Evolutionary conservation across 2,329 filamentous ascomycete species (phyloP).

Genomic region (Clarireedia hainanense): DNA sequence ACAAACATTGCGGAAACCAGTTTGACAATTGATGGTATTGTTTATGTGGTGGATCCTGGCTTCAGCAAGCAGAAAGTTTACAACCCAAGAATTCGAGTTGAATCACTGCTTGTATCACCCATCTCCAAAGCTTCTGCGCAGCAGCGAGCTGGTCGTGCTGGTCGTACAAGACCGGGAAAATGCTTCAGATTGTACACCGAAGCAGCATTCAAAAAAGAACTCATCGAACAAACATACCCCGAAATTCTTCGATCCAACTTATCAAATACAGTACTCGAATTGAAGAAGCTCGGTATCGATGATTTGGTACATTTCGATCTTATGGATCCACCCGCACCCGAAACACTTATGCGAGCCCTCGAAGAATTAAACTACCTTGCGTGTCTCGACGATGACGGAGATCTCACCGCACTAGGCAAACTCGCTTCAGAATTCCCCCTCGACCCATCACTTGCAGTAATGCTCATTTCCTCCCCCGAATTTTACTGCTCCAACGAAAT

Average conservation of each 20-base stretch:
- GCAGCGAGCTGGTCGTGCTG: conserved; percentile 96
- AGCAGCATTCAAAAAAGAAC: conserved; percentile 90
- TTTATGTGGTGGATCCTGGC: conserved; percentile 97
- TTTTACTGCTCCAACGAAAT: conserved; percentile 99
- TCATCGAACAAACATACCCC: conserved; percentile 95
- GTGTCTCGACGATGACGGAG: conserved; percentile 92
- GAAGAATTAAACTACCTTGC: conserved; percentile 97
- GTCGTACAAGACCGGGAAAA: conserved; percentile 96
- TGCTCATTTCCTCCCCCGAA: conserved; percentile 95
- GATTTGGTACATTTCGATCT: conserved; percentile 97
- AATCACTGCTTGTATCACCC: conserved; percentile 93
- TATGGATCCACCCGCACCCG: conserved; percentile 95
- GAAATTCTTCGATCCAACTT: conserved; percentile 94
- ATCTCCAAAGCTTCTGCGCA: conserved; percentile 97
- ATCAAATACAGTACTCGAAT: conserved; percentile 86
- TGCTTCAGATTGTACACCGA: conserved; percentile 98
- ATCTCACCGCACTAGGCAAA: conserved; percentile 77
- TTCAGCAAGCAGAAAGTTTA: conserved; percentile 99
- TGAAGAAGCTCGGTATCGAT: conserved; percentile 94
- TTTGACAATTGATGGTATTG: conserved; percentile 96
- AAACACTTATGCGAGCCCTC: conserved; percentile 95
- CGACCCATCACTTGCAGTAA: conserved; percentile 88
- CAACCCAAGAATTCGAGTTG: conserved; percentile 91
- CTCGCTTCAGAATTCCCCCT: conserved; percentile 92
- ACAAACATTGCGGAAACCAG: conserved; percentile 98